These are phyloP conservation scores for Friedmanniomyces simplex DNA, from an alignment of 495 filamentous ascomycete species.

Conservation along the genomic window DNA sequence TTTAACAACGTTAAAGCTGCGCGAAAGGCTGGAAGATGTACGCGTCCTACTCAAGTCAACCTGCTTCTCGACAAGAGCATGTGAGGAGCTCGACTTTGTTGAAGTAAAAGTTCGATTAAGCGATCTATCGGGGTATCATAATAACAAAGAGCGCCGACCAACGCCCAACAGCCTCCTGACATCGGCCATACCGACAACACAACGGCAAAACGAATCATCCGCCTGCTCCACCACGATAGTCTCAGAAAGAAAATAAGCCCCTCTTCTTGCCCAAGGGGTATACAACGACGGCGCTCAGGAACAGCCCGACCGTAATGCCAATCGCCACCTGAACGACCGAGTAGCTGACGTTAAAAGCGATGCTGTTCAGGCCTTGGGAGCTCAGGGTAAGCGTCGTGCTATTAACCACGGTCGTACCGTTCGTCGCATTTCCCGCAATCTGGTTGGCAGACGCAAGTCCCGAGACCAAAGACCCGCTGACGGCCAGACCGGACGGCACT, in stretches of 20 bases:
- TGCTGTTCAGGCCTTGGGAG: conserved; percentile 38
- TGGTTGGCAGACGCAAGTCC: conserved; percentile 77
- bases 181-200: too few relatives aligned
- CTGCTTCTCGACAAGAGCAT: too few relatives aligned
- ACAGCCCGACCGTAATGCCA: conserved; percentile 84
- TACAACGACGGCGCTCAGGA: conserved; percentile 72
- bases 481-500: conserved; percentile 82
- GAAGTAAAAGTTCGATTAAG: background rate
- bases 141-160: background rate
- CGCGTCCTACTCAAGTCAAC: too few relatives aligned
- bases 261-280: conserved; percentile 89
- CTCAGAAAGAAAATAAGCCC: conserved; percentile 76
- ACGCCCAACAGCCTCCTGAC: background rate
- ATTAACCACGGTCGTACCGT: conserved; percentile 36
- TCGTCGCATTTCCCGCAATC: conserved; percentile 45
- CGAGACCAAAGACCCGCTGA: conserved; percentile 69
- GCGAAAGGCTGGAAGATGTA: too few relatives aligned
- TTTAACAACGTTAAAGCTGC: background rate
- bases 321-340: conserved; percentile 88
- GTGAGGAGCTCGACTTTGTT: too few relatives aligned
- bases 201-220: background rate
- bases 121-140: too few relatives aligned
- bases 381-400: conserved; percentile 29
- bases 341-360: conserved; percentile 76
- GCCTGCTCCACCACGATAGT: conserved; percentile 6